A percentile compares a stretch with the other conserved stretches of the same genome.
Evolutionary conservation across 2,329 filamentous ascomycete species (phyloP).

Genomic region (Talaromyces sp.): DNA sequence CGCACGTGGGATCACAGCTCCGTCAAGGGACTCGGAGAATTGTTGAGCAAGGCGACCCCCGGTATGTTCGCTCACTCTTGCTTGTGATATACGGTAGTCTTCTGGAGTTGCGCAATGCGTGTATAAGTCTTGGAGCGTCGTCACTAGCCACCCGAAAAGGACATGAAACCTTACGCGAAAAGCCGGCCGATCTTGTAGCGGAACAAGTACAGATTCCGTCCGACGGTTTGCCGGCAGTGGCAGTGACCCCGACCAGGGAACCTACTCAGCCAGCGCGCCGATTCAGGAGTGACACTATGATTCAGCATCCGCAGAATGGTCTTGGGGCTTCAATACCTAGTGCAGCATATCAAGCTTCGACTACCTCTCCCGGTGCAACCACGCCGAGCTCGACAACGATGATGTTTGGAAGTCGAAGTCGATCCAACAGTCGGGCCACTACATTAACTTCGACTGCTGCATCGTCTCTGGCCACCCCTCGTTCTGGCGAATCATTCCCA

Average conservation of each 20-base stretch:
- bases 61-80: slow-evolving; percentile 59
- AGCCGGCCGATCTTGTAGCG: background rate
- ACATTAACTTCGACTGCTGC: slow-evolving; percentile 49
- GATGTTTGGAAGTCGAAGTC: slow-evolving; percentile 39
- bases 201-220: slow-evolving; percentile 30
- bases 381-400: slow-evolving; percentile 30
- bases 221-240: slow-evolving; percentile 32
- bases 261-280: slow-evolving; percentile 45
- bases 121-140: slow-evolving; percentile 51
- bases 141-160: slow-evolving; percentile 33
- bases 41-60: slow-evolving; percentile 55
- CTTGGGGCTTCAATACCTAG: slow-evolving; percentile 16
- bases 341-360: slow-evolving; percentile 31
- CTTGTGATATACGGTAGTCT: slow-evolving; percentile 59
- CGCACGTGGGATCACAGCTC: slow-evolving; percentile 50
- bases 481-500: slow-evolving; percentile 78
- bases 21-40: slow-evolving; percentile 52
- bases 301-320: slow-evolving; percentile 44
- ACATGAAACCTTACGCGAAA: slow-evolving; percentile 22
- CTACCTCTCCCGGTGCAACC: slow-evolving; percentile 33
- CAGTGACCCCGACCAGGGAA: slow-evolving; percentile 50
- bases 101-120: slow-evolving; percentile 60
- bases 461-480: slow-evolving; percentile 63
- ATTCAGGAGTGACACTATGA: slow-evolving; percentile 52
- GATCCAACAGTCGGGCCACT: slow-evolving; percentile 55